Conservation (phyloP, 2,329 filamentous ascomycete genomes). For the Fonsecaea nubica region DNA sequence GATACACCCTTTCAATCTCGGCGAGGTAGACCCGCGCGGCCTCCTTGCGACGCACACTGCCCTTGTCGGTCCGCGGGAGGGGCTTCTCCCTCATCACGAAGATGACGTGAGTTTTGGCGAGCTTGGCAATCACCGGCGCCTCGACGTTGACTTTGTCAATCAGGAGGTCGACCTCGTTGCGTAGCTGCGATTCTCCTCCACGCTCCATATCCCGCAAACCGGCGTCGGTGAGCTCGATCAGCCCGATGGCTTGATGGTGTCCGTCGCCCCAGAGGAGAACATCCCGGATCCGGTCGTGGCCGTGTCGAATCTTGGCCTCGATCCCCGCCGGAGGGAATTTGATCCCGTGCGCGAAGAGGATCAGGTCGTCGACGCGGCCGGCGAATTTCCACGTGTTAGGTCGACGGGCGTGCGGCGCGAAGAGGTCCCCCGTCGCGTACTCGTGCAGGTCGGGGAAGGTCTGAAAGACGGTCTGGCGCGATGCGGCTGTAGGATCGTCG, state of each 20-base stretch:
- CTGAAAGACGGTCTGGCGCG: constrained; percentile 12
- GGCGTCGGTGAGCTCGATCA: constrained; percentile 15
- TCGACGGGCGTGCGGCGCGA: constrained; percentile 11
- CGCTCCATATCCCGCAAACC: background rate
- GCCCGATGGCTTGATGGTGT: constrained; percentile 3
- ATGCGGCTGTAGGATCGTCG: background rate
- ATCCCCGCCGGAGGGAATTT: constrained; percentile 10
- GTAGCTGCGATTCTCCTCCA: background rate
- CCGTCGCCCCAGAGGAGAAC: constrained; percentile 18
- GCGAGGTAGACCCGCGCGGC: constrained; percentile 1
- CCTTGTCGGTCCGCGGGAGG: constrained; percentile 12
- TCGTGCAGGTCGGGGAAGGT: constrained; percentile 8
- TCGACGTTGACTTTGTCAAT: constrained; percentile 13
- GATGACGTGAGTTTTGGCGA: constrained; percentile 10
- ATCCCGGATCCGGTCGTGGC: constrained; percentile 3
- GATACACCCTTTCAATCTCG: constrained; percentile 15
- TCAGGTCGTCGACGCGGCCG: constrained; percentile 10
- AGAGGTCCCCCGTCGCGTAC: constrained; percentile 16
- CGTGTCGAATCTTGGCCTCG: constrained; percentile 6
- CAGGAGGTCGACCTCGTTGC: constrained; percentile 1
- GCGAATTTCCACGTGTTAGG: constrained; percentile 17
- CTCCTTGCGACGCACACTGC: constrained; percentile 4
- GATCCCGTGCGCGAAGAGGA: constrained; percentile 18
- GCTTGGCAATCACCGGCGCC: constrained; percentile 10
- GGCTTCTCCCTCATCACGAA: constrained; percentile 4